phyloP scores from a whole-genome alignment of 768 basidiomycete genomes.

The Tephrocybe sp. region DNA sequence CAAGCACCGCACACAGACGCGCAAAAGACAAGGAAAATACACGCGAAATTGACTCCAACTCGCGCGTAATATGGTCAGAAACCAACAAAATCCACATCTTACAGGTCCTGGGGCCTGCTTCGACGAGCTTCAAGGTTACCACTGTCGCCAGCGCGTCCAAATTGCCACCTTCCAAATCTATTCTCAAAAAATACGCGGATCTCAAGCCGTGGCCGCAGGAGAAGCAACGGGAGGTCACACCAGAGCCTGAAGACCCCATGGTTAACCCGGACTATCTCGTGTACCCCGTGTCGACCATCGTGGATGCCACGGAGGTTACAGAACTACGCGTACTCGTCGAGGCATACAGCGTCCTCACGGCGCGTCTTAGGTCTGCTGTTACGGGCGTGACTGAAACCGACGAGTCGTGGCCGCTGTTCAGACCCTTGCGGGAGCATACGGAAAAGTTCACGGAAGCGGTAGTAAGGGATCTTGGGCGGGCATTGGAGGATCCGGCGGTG shows the following conservation, averaged over 20 bases:
- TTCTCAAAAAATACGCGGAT: conserved; percentile 57
- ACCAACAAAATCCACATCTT: conserved; percentile 48
- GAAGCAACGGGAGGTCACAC: conserved; percentile 63
- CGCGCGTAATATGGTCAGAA: conserved; percentile 52
- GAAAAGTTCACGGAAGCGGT: conserved; percentile 55
- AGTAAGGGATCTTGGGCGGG: conserved; percentile 68
- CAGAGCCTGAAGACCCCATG: conserved; percentile 74
- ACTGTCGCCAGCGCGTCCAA: conserved; percentile 35
- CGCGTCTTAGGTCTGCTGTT: conserved; percentile 56
- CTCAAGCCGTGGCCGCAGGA: conserved; percentile 41
- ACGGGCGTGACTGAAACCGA: conserved; percentile 49
- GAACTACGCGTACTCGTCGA: conserved; percentile 63
- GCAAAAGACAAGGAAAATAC: conserved; percentile 52
- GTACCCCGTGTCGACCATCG: conserved; percentile 61
- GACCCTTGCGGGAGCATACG: conserved; percentile 60
- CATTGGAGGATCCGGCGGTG: conserved; percentile 55
- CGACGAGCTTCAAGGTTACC: conserved; percentile 24
- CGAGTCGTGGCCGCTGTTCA: conserved; percentile 71
- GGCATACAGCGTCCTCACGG: conserved; percentile 70
- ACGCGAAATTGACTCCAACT: conserved; percentile 29
- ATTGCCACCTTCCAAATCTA: conserved; percentile 58
- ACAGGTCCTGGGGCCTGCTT: conserved; percentile 24
- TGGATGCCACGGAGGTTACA: conserved; percentile 38
- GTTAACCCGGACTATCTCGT: conserved; percentile 63
- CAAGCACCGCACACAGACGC: conserved; percentile 50